Evolutionary conservation across 139 green algal genomes (phyloP).

Genomic region (Tetraselmis chui): DNA sequence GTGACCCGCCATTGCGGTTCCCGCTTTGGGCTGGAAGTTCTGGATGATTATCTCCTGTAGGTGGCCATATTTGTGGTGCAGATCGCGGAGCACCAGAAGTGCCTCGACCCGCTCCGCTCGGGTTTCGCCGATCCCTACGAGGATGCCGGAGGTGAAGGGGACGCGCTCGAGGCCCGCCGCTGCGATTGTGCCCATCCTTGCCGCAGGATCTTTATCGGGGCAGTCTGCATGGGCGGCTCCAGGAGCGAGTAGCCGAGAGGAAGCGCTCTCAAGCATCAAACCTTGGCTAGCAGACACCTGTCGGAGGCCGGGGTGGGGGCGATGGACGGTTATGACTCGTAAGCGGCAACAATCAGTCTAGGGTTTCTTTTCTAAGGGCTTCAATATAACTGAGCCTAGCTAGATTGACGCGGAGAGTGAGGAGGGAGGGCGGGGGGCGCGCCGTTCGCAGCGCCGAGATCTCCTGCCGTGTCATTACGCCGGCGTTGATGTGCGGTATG

Average conservation of each 20-base stretch:
- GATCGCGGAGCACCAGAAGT: slow-evolving; percentile 42
- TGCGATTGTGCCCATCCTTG: slow-evolving; percentile 50
- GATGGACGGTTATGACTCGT: no score
- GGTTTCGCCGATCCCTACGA: slow-evolving; percentile 81
- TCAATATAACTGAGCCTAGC: no score
- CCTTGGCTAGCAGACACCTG: slow-evolving; percentile 65
- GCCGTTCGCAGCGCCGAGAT: no score
- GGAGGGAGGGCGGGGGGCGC: no score
- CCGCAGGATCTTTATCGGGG: slow-evolving; percentile 67
- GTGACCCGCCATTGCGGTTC: slow-evolving; percentile 55
- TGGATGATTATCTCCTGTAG: slow-evolving; percentile 86
- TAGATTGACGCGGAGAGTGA: no score
- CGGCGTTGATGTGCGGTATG: slow-evolving; percentile 83
- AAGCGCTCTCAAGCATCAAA: slow-evolving; percentile 77
- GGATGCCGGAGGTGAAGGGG: slow-evolving; percentile 75
- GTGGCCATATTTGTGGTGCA: slow-evolving; percentile 55
- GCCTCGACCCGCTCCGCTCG: slow-evolving; percentile 49
- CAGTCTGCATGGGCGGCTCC: slow-evolving; percentile 65
- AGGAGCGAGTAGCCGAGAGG: slow-evolving; percentile 31
- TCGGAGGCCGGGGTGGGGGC: no score
- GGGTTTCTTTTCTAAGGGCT: no score
- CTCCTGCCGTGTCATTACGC: slow-evolving; percentile 44
- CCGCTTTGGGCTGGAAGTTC: slow-evolving; percentile 70
- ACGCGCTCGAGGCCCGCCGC: slow-evolving; percentile 53
- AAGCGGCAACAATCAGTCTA: no score